Evolutionary conservation across 352 stramenopile genomes (phyloP).

Genomic region (Globisporangium ultimum): DNA sequence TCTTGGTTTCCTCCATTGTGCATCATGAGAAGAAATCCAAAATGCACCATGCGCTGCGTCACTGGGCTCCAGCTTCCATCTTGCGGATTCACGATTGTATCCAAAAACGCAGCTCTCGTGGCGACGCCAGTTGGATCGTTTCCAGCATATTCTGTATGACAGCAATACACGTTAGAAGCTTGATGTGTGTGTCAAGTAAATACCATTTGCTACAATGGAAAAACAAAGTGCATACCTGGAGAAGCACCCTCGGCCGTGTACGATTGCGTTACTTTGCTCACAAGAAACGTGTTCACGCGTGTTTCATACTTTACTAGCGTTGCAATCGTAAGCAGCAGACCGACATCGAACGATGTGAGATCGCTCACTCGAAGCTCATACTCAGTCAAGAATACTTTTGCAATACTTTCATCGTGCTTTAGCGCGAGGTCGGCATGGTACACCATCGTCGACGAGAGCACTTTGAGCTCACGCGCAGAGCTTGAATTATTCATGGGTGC

Average conservation of each 20-base stretch:
- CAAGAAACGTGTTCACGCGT: conserved; percentile 22
- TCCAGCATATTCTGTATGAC: not conserved
- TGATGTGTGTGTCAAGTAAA: no score
- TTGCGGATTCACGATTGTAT: conserved; percentile 21
- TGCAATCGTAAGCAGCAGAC: conserved; percentile 38
- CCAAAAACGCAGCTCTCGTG: conserved; percentile 19
- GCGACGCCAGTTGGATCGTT: not conserved
- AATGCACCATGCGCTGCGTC: conserved; percentile 28
- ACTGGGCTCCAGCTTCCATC: conserved; percentile 35
- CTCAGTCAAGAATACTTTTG: conserved; percentile 31
- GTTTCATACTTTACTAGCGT: conserved; percentile 29
- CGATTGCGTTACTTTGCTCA: conserved; percentile 24
- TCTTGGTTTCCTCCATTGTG: conserved; percentile 20
- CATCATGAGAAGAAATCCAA: conserved; percentile 32
- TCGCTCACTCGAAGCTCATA: conserved; percentile 27
- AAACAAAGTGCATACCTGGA: not conserved
- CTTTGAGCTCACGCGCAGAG: conserved; percentile 21
- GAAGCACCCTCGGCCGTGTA: conserved; percentile 12
- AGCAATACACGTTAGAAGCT: not conserved
- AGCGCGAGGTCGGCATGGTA: conserved; percentile 53
- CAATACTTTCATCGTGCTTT: conserved; percentile 37
- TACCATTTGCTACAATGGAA: not conserved
- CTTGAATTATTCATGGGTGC: not conserved
- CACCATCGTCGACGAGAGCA: conserved; percentile 45
- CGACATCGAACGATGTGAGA: conserved; percentile 40